A percentile compares a stretch with the other conserved stretches of the same genome.
Conservation (phyloP, 2,329 filamentous ascomycete genomes). For the Cytospora piceicola region DNA sequence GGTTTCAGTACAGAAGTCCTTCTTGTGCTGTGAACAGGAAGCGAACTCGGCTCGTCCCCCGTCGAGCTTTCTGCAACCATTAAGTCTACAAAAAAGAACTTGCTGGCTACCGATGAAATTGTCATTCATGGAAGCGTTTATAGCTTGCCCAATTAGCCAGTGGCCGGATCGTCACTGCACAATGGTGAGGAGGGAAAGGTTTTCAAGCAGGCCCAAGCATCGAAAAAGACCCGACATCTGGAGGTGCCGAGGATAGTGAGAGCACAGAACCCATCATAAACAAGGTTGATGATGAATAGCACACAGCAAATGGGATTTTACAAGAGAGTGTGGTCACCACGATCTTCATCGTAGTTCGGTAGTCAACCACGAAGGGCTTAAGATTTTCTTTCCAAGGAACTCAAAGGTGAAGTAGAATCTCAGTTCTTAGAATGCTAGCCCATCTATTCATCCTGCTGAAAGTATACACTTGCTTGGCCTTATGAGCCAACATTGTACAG, state of each 20-base stretch:
- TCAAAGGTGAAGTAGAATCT: too few species aligned
- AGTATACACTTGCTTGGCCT: too few species aligned
- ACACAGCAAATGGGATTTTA: slow-evolving; percentile 18
- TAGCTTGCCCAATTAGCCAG: slow-evolving; percentile 16
- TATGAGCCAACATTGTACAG: too few species aligned
- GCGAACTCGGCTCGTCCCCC: too few species aligned
- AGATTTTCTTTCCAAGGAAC: too few species aligned
- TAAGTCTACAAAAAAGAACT: neutral
- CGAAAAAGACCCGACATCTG: neutral
- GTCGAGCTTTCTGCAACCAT: neutral
- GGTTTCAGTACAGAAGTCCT: too few species aligned
- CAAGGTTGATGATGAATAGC: slow-evolving; percentile 10
- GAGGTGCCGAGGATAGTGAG: too few species aligned
- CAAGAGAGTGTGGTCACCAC: slow-evolving; percentile 13
- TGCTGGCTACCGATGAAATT: neutral
- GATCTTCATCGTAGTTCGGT: too few species aligned
- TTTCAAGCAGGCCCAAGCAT: neutral
- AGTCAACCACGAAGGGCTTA: too few species aligned
- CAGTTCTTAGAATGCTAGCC: too few species aligned
- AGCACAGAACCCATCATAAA: neutral
- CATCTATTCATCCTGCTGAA: too few species aligned
- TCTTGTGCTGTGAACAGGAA: too few species aligned
- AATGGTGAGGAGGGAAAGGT: slow-evolving; percentile 14
- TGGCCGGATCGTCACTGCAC: slow-evolving; percentile 19
- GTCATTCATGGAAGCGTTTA: neutral